Percentiles rank a stretch among this genome's conserved stretches.
Evolutionary conservation across 345 rosid genomes (phyloP).

Genomic region (Gynandropsis gynandra): DNA sequence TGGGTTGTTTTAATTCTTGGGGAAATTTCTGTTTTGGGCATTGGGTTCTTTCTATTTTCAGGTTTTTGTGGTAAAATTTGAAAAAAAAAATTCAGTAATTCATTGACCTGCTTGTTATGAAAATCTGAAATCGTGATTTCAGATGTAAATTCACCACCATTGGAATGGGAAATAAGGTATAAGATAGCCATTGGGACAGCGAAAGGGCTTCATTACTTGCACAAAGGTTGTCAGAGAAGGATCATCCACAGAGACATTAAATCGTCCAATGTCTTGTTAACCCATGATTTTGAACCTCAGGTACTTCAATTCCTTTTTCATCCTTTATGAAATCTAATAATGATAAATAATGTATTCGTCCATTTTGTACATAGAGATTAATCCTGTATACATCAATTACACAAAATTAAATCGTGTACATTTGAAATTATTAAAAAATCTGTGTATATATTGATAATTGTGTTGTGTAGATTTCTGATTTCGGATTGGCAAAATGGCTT

Average conservation of each 20-base stretch:
- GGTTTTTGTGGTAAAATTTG: no score
- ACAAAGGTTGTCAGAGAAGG: constrained; percentile 85
- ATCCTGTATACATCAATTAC: no score
- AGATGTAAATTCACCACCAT: constrained; percentile 42
- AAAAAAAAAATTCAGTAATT: no score
- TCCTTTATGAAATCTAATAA: no score
- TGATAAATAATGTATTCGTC: no score
- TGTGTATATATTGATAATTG: background rate
- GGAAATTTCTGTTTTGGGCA: no score
- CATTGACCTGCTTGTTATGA: no score
- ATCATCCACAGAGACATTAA: constrained; percentile 96
- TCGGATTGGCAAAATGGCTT: constrained; percentile 96
- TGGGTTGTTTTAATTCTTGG: no score
- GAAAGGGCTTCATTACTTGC: constrained; percentile 78
- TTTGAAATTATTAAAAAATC: background rate
- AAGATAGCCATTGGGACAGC: constrained; percentile 82
- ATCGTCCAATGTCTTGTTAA: constrained; percentile 82
- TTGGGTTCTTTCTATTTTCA: no score
- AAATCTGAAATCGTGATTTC: background rate
- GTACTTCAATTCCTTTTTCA: constrained; percentile 17
- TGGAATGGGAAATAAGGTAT: constrained; percentile 78
- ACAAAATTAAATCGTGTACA: no score
- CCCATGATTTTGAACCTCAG: constrained; percentile 75
- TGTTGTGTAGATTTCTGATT: constrained; percentile 66
- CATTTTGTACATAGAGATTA: no score